Conservation (phyloP, 805 yeast genomes). For the Yamadazyma tumulicola region DNA sequence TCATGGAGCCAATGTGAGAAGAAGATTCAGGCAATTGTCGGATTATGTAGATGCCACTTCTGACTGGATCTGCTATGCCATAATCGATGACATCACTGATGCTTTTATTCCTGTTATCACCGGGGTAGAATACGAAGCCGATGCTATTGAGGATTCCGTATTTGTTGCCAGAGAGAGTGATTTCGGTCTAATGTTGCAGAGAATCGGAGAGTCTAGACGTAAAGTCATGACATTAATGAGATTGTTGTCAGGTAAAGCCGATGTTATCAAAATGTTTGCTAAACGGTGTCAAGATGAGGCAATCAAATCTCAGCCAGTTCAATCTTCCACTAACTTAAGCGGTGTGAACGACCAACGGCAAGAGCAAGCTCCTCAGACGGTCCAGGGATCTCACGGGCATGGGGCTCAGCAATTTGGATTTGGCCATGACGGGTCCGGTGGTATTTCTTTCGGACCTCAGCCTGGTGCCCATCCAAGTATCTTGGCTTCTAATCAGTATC, state of each 20-base stretch:
- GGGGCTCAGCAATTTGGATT: slow-evolving; percentile 10
- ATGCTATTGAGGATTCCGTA: slow-evolving; percentile 80
- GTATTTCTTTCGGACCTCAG: slow-evolving; percentile 34
- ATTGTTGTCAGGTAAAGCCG: slow-evolving; percentile 88
- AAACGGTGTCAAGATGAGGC: slow-evolving; percentile 83
- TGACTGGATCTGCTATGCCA: slow-evolving; percentile 80
- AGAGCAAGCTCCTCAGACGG: neutral
- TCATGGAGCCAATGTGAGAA: slow-evolving; percentile 67
- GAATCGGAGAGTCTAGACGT: slow-evolving; percentile 85
- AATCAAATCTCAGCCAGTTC: slow-evolving; percentile 7
- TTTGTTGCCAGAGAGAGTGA: slow-evolving; percentile 74
- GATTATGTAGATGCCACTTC: slow-evolving; percentile 76
- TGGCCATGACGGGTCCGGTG: slow-evolving; percentile 17
- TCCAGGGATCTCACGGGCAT: slow-evolving; percentile 2
- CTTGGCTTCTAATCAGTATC: slow-evolving; percentile 16
- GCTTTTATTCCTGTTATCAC: slow-evolving; percentile 80
- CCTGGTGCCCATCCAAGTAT: slow-evolving; percentile 30
- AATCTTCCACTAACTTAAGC: slow-evolving; percentile 16
- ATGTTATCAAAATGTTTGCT: slow-evolving; percentile 93
- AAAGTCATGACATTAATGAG: slow-evolving; percentile 92
- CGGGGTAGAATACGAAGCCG: slow-evolving; percentile 75
- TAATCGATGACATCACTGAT: slow-evolving; percentile 82
- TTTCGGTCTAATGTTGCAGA: slow-evolving; percentile 69
- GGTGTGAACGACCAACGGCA: slow-evolving; percentile 6
- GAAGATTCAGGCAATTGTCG: slow-evolving; percentile 76